Conservation (phyloP, 139 green algal species). For the Volvox reticuliferus region DNA sequence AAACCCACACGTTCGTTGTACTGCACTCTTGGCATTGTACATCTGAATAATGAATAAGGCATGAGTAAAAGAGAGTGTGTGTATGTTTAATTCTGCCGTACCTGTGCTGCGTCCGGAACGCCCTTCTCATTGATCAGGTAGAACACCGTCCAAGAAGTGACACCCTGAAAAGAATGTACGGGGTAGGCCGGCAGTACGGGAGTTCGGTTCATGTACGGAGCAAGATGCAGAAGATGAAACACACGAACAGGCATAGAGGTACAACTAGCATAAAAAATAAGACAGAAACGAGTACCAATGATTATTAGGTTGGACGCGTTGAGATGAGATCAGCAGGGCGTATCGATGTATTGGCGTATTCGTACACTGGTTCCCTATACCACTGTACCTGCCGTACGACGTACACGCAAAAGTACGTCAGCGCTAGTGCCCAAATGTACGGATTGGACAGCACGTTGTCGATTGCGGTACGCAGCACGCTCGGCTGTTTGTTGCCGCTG, state of each 20-base stretch:
- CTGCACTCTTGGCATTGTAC: no score
- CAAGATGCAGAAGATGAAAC: not conserved
- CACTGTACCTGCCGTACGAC: conserved; percentile 47
- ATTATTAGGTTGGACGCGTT: no score
- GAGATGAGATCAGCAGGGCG: not conserved
- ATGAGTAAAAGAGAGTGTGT: not conserved
- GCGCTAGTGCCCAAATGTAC: conserved; percentile 70
- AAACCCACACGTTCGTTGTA: no score
- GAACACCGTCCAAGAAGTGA: conserved; percentile 86
- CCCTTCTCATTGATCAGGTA: conserved; percentile 83
- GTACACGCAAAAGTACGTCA: conserved; percentile 87
- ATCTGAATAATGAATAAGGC: no score
- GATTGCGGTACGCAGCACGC: conserved; percentile 63
- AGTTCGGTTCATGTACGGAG: no score
- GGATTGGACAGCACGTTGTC: conserved; percentile 72
- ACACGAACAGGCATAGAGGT: no score
- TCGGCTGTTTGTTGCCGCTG: not conserved
- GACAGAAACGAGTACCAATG: no score
- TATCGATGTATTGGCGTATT: not conserved
- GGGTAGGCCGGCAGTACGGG: not conserved
- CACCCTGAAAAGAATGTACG: conserved; percentile 59
- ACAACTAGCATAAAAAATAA: no score
- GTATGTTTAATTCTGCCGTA: not conserved
- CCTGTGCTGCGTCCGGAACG: conserved; percentile 74
- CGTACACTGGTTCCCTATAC: no score